Percentiles rank a stretch among this genome's conserved stretches.
These are phyloP conservation scores for Ceratobasidium papillatum DNA, from an alignment of 1,284 basidiomycete species.

Conservation along the genomic window DNA sequence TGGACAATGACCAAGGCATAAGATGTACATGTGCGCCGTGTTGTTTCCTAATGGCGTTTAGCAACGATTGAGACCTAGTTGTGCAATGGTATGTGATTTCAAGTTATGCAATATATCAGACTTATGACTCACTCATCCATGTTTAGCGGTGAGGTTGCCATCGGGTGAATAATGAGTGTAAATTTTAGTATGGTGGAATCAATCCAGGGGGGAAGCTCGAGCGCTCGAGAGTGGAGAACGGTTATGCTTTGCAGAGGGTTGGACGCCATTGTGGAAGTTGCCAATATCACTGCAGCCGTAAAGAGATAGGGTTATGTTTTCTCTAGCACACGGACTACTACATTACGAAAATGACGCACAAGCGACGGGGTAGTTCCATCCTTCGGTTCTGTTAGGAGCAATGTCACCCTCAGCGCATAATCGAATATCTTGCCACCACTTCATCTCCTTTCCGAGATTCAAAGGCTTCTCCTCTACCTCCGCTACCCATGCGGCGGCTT, in stretches of 20 bases:
- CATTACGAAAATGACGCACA: constrained; percentile 58
- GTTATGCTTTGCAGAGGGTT: constrained; percentile 81
- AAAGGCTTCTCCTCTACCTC: constrained; percentile 59
- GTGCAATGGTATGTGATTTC: constrained; percentile 19
- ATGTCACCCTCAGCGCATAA: constrained; percentile 78
- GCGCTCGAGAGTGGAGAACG: constrained; percentile 66
- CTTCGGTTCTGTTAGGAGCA: constrained; percentile 71
- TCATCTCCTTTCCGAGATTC: constrained; percentile 60
- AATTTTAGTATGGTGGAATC: constrained; percentile 73
- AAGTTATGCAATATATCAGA: neutral
- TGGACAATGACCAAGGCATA: constrained; percentile 66
- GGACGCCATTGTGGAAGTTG: constrained; percentile 75
- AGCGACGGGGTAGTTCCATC: constrained; percentile 84
- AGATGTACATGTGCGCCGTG: constrained; percentile 78
- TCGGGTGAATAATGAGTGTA: constrained; percentile 76
- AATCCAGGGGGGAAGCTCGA: constrained; percentile 79
- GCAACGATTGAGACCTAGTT: constrained; percentile 72
- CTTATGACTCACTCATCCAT: constrained; percentile 74
- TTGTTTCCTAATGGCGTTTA: constrained; percentile 84
- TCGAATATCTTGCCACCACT: constrained; percentile 85
- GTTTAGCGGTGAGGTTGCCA: constrained; percentile 67
- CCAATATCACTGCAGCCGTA: constrained; percentile 68
- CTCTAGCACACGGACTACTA: neutral
- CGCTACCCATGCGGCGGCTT: constrained; percentile 72
- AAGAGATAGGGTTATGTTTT: neutral